Base-by-base conservation (phyloP, 495 filamentous ascomycete genomes). In the Margaritispora aquatica region DNA sequence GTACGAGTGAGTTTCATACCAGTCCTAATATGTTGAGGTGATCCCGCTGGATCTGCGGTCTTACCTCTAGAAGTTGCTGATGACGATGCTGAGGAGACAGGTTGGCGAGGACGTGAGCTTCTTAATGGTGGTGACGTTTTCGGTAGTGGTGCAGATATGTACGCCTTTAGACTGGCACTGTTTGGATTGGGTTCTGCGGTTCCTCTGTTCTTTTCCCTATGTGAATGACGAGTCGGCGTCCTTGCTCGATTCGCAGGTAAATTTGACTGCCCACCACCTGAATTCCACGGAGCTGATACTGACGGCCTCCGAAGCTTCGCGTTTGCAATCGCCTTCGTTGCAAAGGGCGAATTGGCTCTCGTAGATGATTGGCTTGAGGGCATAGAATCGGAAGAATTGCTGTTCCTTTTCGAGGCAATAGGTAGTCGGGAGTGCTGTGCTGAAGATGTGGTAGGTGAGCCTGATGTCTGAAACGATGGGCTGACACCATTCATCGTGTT, bases 61-160 rank as follows among this genome's bases (percentile, higher is more conserved):
- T 67, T 62, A n/a, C 84, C 81, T 60, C 85, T 84, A 9, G 87
- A 86, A 22, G 82, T 81, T 48, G 81, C 75, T 1, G 86, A 84
- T 10, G 80, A n/a, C n/a, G n/a, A 76, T n/a, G 88, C 88, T 44
- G 82, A 77, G 27, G 90, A 90, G 27, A 96, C 85, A 10, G 88
- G 87, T 69, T 89, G 86, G 26, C 92, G 78, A 20, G 89, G 88
- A 41, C 89, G 79, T 10, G 92, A 96, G 62, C 90, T 92, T 58
- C 92, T 82, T 21, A 96, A 74, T 13, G 84, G 86, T 0, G 92
- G 92, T 3, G 80, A 83, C 24, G 74, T 63, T 59, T 81, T 83
- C 1, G 78, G 73, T 9, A 69, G 63, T 22, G 80, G 74, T 4
- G 72, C 66, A 49, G 77, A 70, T 29, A 83, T 80, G 56, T 79